These are phyloP conservation scores for Ustilaginoidea virens DNA, from an alignment of 2,329 filamentous ascomycete species.

Conservation along the genomic window DNA sequence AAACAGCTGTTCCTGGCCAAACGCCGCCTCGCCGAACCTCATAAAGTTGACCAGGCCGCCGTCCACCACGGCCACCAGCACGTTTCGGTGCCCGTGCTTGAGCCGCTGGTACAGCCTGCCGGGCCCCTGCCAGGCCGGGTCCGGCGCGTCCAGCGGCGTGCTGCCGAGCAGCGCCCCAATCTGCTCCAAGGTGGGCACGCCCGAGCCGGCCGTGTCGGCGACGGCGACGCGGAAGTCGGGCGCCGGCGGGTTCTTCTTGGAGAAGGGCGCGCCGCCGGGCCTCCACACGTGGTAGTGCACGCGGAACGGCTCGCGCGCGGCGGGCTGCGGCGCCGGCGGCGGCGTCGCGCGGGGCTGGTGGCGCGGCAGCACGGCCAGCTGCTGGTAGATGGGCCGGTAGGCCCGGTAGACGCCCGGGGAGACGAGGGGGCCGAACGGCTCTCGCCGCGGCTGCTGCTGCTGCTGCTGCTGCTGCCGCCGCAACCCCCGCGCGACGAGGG, in stretches of 20 bases:
- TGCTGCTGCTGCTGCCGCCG: constrained; percentile 1
- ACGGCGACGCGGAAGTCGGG: constrained; percentile 82
- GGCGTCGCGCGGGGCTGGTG: constrained; percentile 38
- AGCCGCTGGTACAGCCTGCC: constrained; percentile 57
- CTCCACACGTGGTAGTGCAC: constrained; percentile 78
- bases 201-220: constrained; percentile 56
- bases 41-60: constrained; percentile 82
- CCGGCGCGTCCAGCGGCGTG: constrained; percentile 52
- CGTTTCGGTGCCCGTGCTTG: constrained; percentile 72
- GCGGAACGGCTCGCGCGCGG: constrained; percentile 42
- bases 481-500: constrained; percentile 21
- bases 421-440: constrained; percentile 40
- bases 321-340: constrained; percentile 7
- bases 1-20: constrained; percentile 59
- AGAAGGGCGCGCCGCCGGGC: constrained; percentile 41
- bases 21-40: constrained; percentile 63
- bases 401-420: constrained; percentile 49
- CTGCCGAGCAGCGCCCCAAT: constrained; percentile 56
- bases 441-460: constrained; percentile 11
- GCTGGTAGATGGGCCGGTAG: constrained; percentile 58
- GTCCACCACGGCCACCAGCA: constrained; percentile 78
- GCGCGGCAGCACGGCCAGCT: constrained; percentile 57
- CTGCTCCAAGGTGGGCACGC: constrained; percentile 58
- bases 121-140: constrained; percentile 18
- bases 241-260: constrained; percentile 60